Conservation (phyloP, 2,329 filamentous ascomycete genomes). For the Hyphodiscus sp. region DNA sequence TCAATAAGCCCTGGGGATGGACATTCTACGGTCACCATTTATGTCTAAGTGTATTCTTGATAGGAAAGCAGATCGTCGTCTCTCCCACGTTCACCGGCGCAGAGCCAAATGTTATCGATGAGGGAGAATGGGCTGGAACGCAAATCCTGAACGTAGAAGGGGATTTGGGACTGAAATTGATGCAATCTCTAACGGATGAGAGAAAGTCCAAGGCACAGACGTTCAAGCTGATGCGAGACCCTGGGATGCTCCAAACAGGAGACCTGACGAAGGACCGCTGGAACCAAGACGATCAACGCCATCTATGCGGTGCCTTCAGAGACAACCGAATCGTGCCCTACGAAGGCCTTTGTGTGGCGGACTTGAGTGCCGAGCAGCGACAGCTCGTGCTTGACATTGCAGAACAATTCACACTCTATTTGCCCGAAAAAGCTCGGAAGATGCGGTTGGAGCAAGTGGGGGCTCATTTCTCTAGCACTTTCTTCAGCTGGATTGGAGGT, state of each 20-base stretch:
- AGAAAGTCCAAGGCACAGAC: slow-evolving; percentile 40
- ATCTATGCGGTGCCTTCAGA: not conserved
- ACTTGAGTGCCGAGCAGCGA: slow-evolving; percentile 44
- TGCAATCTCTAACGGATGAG: slow-evolving; percentile 24
- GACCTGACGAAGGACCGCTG: slow-evolving; percentile 14
- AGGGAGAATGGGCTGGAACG: slow-evolving; percentile 5
- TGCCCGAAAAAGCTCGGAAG: slow-evolving; percentile 49
- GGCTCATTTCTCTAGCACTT: slow-evolving; percentile 59
- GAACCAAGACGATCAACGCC: not conserved
- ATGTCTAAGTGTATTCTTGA: slow-evolving; percentile 64
- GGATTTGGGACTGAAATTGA: slow-evolving; percentile 20
- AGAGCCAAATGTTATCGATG: slow-evolving; percentile 53
- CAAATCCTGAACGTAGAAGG: slow-evolving; percentile 7
- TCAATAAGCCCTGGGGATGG: slow-evolving; percentile 10
- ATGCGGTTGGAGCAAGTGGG: slow-evolving; percentile 49
- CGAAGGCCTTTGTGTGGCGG: slow-evolving; percentile 53
- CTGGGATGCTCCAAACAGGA: slow-evolving; percentile 51
- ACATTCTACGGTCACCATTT: slow-evolving; percentile 66
- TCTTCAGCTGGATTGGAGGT: slow-evolving; percentile 74
- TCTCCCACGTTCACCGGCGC: slow-evolving; percentile 73
- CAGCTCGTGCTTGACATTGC: slow-evolving; percentile 51
- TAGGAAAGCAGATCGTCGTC: slow-evolving; percentile 56
- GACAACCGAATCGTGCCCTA: not conserved
- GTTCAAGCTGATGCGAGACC: slow-evolving; percentile 55
- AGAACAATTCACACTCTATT: slow-evolving; percentile 60